These are phyloP conservation scores for Raddia guianensis DNA, from an alignment of 176 grass and related monocot genomes.

Conservation along the genomic window DNA sequence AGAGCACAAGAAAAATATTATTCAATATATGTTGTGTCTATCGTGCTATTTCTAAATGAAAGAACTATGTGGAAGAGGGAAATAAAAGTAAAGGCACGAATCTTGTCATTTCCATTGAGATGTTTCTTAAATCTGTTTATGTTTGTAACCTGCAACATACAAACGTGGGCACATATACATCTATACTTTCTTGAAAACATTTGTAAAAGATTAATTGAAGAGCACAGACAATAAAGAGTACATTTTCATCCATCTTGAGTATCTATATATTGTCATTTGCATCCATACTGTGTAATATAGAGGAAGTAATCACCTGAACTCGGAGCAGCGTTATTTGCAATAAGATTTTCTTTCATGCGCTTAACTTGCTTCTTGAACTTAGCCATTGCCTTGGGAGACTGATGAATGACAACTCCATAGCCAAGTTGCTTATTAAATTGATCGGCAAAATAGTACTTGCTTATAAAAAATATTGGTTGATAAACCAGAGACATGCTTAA, in stretches of 20 bases:
- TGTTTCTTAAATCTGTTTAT: too few species aligned
- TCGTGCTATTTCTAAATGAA: too few species aligned
- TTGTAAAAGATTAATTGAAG: not conserved
- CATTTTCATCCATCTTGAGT: constrained; percentile 19
- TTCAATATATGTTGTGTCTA: too few species aligned
- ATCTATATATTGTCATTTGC: not conserved
- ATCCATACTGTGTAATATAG: constrained; percentile 42
- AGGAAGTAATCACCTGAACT: constrained; percentile 97
- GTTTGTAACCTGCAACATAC: too few species aligned
- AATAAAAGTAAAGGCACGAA: too few species aligned
- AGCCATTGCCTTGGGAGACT: constrained; percentile 96
- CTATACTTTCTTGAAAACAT: not conserved
- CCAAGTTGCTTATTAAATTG: constrained; percentile 90
- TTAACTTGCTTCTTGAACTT: constrained; percentile 99
- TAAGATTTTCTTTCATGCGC: constrained; percentile 97
- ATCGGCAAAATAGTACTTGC: constrained; percentile 90
- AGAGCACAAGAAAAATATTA: too few species aligned
- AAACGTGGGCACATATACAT: too few species aligned
- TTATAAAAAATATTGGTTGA: too few species aligned
- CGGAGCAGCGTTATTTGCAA: constrained; percentile 87
- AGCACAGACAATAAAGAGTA: constrained; percentile 17
- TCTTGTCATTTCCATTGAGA: too few species aligned
- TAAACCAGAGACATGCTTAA: too few species aligned
- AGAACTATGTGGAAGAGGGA: too few species aligned
- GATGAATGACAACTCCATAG: constrained; percentile 79